These are phyloP conservation scores for Rhynchospora pubera DNA, from an alignment of 176 grass and related monocot genomes.

Conservation along the genomic window DNA sequence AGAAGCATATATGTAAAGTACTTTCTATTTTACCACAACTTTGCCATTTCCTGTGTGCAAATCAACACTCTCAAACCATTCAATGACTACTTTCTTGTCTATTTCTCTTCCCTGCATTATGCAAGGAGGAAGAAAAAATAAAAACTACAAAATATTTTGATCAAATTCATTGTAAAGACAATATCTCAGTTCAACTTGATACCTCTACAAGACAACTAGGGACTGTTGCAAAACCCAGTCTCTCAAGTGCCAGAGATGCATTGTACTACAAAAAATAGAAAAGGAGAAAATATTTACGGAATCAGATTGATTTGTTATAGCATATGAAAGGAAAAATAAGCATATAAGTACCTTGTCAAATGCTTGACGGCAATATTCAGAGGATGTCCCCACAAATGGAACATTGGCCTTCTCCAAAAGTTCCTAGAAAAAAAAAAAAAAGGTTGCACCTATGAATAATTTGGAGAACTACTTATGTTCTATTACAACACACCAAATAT, in stretches of 20 bases:
- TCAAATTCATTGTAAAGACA: neutral
- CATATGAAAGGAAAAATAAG: neutral
- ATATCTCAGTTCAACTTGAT: constrained; percentile 14
- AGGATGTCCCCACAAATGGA: constrained; percentile 74
- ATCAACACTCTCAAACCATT: constrained; percentile 51
- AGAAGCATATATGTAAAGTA: neutral
- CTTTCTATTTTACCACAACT: constrained; percentile 50
- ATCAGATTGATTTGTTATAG: neutral
- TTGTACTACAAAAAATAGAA: constrained; percentile 66
- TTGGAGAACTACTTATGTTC: neutral
- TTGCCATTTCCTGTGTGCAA: constrained; percentile 72
- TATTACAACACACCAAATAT: neutral
- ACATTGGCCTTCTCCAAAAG: constrained; percentile 78
- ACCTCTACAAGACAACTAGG: constrained; percentile 83
- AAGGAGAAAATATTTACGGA: neutral
- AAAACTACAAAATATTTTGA: neutral
- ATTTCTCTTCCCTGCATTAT: constrained; percentile 43
- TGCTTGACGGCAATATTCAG: constrained; percentile 45
- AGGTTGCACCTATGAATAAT: neutral
- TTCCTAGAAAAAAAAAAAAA: constrained; percentile 33
- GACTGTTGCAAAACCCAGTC: constrained; percentile 64
- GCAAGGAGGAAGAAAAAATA: neutral
- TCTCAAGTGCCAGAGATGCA: constrained; percentile 64
- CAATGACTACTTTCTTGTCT: constrained; percentile 32
- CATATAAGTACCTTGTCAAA: constrained; percentile 69